phyloP scores from a whole-genome alignment of 2,329 filamentous ascomycete genomes.

The Diplodia intermedia region DNA sequence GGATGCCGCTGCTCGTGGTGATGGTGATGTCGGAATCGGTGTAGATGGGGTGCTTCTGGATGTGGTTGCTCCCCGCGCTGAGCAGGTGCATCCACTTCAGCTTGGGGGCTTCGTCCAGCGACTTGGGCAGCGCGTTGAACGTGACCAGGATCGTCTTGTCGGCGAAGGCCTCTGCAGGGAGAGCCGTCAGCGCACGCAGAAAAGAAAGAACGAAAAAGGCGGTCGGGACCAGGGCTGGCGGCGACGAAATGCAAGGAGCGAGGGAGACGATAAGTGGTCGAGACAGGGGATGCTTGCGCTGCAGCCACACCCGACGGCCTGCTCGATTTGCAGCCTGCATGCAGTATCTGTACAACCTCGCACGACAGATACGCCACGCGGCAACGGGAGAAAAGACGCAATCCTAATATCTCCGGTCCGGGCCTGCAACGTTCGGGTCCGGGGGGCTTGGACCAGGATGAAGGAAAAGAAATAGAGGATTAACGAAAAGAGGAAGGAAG shows the following conservation, averaged over 20 bases:
- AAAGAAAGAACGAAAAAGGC: neutral
- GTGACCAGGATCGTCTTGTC: conserved; percentile 58
- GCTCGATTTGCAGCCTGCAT: neutral
- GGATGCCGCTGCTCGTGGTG: conserved; percentile 63
- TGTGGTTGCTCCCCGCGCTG: conserved; percentile 64
- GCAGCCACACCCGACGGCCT: conserved; percentile 16
- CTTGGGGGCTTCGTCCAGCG: conserved; percentile 46
- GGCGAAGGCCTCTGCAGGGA: conserved; percentile 47
- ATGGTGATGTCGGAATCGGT: conserved; percentile 60
- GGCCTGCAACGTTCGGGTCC: no score
- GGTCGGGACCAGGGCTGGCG: neutral
- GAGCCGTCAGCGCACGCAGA: neutral
- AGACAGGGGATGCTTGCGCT: neutral
- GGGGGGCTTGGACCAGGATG: no score
- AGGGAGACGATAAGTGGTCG: neutral
- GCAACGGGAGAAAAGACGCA: neutral
- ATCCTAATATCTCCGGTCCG: neutral
- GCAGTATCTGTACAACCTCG: conserved; percentile 19
- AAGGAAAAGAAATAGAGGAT: no score
- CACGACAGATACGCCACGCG: conserved; percentile 8
- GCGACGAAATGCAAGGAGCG: neutral
- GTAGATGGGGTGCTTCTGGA: conserved; percentile 61
- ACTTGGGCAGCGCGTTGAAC: conserved; percentile 54
- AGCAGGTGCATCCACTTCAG: conserved; percentile 62
- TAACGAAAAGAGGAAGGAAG: no score